Evolutionary conservation across 495 filamentous ascomycete species (phyloP).

Genomic region (Clavariopsis aquatica): DNA sequence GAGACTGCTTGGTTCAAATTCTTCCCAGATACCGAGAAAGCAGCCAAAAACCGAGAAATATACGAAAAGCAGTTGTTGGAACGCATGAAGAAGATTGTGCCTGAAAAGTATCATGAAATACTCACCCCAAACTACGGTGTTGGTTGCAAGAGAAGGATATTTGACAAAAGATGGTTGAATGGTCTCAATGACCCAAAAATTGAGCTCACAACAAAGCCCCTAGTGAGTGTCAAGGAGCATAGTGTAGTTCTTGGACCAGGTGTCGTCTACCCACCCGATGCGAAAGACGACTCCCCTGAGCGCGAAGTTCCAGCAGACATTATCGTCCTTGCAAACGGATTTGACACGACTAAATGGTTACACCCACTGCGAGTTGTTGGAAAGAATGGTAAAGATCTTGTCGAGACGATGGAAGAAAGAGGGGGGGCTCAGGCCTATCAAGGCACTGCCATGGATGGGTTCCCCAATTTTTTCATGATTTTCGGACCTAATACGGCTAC

Average conservation of each 20-base stretch:
- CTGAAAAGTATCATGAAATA: slow-evolving; percentile 64
- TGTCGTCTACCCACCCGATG: slow-evolving; percentile 47
- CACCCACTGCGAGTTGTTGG: slow-evolving; percentile 51
- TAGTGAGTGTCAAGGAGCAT: slow-evolving; percentile 52
- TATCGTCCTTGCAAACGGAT: slow-evolving; percentile 44
- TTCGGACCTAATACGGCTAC: slow-evolving; percentile 67
- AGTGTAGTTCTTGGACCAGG: slow-evolving; percentile 59
- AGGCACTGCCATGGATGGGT: slow-evolving; percentile 63
- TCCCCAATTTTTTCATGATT: slow-evolving; percentile 70
- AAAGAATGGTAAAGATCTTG: slow-evolving; percentile 50
- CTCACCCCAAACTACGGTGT: slow-evolving; percentile 62
- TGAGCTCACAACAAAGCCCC: slow-evolving; percentile 58
- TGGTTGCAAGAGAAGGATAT: slow-evolving; percentile 60
- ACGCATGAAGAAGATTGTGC: slow-evolving; percentile 54
- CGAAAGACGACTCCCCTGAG: slow-evolving; percentile 18
- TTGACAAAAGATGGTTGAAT: slow-evolving; percentile 58
- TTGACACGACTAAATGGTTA: slow-evolving; percentile 48
- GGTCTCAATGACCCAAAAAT: slow-evolving; percentile 57
- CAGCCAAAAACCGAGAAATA: slow-evolving; percentile 41
- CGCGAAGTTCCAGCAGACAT: slow-evolving; percentile 52
- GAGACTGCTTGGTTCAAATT: slow-evolving; percentile 45
- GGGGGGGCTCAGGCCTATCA: slow-evolving; percentile 64
- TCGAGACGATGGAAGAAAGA: slow-evolving; percentile 56
- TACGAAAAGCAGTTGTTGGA: slow-evolving; percentile 48
- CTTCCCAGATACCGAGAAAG: slow-evolving; percentile 28